phyloP scores from a whole-genome alignment of 257 asterid genomes.

The Craterostigma plantagineum region DNA sequence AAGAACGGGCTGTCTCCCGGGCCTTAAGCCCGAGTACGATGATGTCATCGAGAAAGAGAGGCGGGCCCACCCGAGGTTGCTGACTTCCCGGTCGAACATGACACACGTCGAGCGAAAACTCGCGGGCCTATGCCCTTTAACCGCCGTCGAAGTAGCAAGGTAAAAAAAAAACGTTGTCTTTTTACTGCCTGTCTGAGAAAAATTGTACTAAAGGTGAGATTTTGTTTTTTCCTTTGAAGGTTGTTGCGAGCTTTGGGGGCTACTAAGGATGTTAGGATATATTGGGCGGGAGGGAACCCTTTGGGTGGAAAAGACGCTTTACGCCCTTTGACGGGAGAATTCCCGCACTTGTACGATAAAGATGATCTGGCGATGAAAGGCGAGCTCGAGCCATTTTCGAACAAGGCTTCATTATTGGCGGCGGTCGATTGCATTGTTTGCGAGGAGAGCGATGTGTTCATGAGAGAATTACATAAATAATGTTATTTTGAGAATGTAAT shows the following conservation, averaged over 20 bases:
- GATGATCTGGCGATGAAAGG: slow-evolving; percentile 66
- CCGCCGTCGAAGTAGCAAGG: slow-evolving; percentile 75
- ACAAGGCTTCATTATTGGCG: slow-evolving; percentile 65
- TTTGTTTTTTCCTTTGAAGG: slow-evolving; percentile 20
- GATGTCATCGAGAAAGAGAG: slow-evolving; percentile 62
- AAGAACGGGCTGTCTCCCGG: slow-evolving; percentile 92
- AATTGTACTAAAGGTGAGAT: too few relatives aligned
- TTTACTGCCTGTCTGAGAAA: too few relatives aligned
- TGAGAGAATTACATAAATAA: too few relatives aligned
- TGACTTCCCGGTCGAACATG: slow-evolving; percentile 83
- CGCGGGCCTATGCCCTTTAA: slow-evolving; percentile 79
- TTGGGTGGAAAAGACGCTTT: slow-evolving; percentile 76
- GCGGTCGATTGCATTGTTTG: slow-evolving; percentile 82
- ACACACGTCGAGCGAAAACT: slow-evolving; percentile 65
- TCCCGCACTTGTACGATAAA: slow-evolving; percentile 63
- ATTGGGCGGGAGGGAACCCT: slow-evolving; percentile 92
- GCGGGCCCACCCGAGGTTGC: slow-evolving; percentile 48
- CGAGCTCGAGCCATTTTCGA: slow-evolving; percentile 68
- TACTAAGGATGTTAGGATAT: slow-evolving; percentile 46
- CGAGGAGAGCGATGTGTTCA: slow-evolving; percentile 67
- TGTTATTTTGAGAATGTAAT: too few relatives aligned
- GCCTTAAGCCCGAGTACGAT: slow-evolving; percentile 45
- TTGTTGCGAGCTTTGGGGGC: slow-evolving; percentile 87
- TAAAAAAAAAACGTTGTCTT: background rate
- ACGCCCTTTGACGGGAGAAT: slow-evolving; percentile 44